Evolutionary conservation across 2,329 filamentous ascomycete species (phyloP).

Genomic region (Geosmithia putterillii): DNA sequence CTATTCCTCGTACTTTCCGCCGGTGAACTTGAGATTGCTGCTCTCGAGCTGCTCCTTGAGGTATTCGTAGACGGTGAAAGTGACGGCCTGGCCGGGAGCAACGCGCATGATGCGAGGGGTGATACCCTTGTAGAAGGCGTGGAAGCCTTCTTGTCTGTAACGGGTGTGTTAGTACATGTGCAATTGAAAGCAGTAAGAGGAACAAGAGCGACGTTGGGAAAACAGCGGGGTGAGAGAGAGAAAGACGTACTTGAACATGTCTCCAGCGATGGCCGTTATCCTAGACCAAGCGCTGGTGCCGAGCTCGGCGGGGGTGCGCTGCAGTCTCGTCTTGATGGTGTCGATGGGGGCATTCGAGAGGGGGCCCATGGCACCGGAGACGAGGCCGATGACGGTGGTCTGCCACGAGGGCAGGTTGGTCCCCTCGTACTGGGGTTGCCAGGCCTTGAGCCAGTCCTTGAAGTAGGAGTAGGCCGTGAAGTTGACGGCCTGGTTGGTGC

Average conservation of each 20-base stretch:
- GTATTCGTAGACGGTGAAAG: slow-evolving; percentile 66
- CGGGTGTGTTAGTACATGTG: neutral
- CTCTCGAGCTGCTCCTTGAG: slow-evolving; percentile 64
- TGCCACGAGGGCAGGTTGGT: slow-evolving; percentile 71
- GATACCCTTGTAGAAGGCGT: slow-evolving; percentile 98
- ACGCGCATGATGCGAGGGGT: slow-evolving; percentile 96
- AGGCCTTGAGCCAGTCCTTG: slow-evolving; percentile 62
- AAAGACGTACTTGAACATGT: slow-evolving; percentile 64
- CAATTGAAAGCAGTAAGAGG: too few relatives aligned
- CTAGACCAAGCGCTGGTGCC: slow-evolving; percentile 71
- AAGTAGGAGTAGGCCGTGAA: slow-evolving; percentile 97
- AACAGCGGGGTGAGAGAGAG: neutral
- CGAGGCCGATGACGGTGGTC: slow-evolving; percentile 80
- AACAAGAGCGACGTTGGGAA: neutral
- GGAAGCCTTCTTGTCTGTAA: slow-evolving; percentile 78
- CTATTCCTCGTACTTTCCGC: slow-evolving; percentile 57
- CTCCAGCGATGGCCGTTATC: slow-evolving; percentile 64
- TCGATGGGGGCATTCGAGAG: slow-evolving; percentile 96
- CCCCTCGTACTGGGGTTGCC: slow-evolving; percentile 56
- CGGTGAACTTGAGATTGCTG: slow-evolving; percentile 46
- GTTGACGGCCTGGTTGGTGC: slow-evolving; percentile 95
- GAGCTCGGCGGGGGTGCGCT: slow-evolving; percentile 73
- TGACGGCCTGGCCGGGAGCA: slow-evolving; percentile 80
- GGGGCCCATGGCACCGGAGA: slow-evolving; percentile 89
- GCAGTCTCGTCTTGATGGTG: slow-evolving; percentile 94